Evolutionary conservation across 768 basidiomycete species (phyloP).

Genomic region (Russula compacta): DNA sequence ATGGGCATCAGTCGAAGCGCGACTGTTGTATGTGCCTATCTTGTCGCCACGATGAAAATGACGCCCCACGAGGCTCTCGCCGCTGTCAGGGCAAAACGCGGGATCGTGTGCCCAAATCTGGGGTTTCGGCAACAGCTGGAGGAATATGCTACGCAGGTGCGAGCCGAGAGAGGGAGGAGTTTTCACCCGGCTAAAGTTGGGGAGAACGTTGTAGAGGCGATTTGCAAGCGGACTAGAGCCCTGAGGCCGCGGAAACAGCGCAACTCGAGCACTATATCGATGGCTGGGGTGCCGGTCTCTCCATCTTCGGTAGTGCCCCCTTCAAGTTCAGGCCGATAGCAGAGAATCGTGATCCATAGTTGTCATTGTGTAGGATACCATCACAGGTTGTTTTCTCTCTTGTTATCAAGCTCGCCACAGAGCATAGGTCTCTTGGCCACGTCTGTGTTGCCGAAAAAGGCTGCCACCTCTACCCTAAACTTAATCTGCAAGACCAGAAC

Average conservation of each 20-base stretch:
- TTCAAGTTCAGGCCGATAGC: background rate
- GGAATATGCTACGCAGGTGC: background rate
- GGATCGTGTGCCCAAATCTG: constrained; percentile 25
- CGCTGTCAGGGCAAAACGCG: constrained; percentile 22
- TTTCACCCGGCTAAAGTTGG: background rate
- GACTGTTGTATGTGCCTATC: constrained; percentile 69
- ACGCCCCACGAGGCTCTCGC: constrained; percentile 24
- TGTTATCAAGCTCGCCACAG: too few species aligned
- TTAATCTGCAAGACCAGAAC: too few species aligned
- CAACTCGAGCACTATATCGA: background rate
- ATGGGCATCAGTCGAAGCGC: constrained; percentile 71
- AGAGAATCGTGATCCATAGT: background rate
- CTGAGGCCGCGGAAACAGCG: background rate
- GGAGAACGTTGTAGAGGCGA: constrained; percentile 1
- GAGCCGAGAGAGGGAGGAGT: background rate
- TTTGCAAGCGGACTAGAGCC: background rate
- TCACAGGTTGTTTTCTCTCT: background rate
- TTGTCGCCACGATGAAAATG: constrained; percentile 25
- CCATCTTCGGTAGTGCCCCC: background rate
- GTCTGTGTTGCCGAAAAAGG: too few species aligned
- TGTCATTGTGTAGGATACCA: background rate
- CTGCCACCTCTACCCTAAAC: too few species aligned
- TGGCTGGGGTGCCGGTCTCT: background rate
- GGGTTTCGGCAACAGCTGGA: constrained; percentile 28
- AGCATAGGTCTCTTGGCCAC: too few species aligned